Conservation (phyloP, 2,329 filamentous ascomycete species). For the Aulographum hederae region DNA sequence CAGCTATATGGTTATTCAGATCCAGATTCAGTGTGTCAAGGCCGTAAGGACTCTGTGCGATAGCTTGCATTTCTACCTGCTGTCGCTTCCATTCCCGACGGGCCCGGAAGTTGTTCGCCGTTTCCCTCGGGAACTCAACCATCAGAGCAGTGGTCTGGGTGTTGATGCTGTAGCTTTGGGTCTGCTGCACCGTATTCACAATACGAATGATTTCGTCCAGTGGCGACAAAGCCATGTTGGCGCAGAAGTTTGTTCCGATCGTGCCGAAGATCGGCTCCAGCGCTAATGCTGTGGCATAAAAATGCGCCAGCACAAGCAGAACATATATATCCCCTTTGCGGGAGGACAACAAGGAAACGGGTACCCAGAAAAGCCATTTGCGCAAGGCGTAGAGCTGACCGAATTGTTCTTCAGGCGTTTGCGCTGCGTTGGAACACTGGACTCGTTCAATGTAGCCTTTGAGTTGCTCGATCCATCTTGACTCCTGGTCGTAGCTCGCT, state of each 20-base stretch:
- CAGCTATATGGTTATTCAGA: slow-evolving; percentile 20
- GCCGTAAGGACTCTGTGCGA: slow-evolving; percentile 16
- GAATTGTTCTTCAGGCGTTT: slow-evolving; percentile 62
- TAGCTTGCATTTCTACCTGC: slow-evolving; percentile 15
- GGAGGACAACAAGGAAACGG: slow-evolving; percentile 63
- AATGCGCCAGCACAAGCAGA: slow-evolving; percentile 71
- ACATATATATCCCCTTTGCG: slow-evolving; percentile 59
- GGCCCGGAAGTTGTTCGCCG: slow-evolving; percentile 22
- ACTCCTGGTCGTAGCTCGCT: slow-evolving; percentile 24
- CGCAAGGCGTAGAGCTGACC: slow-evolving; percentile 74
- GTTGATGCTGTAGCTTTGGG: slow-evolving; percentile 20
- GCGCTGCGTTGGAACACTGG: slow-evolving; percentile 20
- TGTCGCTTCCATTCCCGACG: slow-evolving; percentile 20
- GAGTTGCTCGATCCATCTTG: slow-evolving; percentile 29
- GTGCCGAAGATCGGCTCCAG: slow-evolving; percentile 86
- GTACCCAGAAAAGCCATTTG: slow-evolving; percentile 92
- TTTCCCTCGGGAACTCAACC: slow-evolving; percentile 27
- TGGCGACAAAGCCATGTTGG: slow-evolving; percentile 50
- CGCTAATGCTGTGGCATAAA: slow-evolving; percentile 74
- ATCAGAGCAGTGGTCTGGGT: slow-evolving; percentile 24
- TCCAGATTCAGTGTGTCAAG: slow-evolving; percentile 21
- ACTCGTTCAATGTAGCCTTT: slow-evolving; percentile 27
- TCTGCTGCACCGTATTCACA: slow-evolving; percentile 44
- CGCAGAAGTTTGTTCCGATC: slow-evolving; percentile 67
- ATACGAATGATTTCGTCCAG: slow-evolving; percentile 74